Percentiles rank a stretch among this genome's conserved stretches.
phyloP scores from a whole-genome alignment of 2,329 filamentous ascomycete species.

The Scedosporium boydii region DNA sequence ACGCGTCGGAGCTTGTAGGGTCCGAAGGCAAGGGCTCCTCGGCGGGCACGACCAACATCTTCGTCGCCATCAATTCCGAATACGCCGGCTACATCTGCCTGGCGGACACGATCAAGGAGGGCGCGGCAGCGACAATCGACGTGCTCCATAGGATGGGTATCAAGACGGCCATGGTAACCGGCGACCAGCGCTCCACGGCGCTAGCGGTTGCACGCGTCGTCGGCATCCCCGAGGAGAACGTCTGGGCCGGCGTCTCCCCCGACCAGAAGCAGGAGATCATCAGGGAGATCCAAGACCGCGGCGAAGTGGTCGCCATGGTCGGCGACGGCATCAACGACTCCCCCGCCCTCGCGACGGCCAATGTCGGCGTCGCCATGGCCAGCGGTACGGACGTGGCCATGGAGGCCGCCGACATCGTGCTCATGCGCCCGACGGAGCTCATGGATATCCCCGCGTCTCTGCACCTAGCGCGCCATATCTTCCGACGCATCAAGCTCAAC shows the following conservation, averaged over 20 bases:
- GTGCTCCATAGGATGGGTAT: constrained; percentile 80
- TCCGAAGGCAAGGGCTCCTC: constrained; percentile 26
- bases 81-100: constrained; percentile 80
- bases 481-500: constrained; percentile 88
- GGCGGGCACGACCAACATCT: constrained; percentile 80
- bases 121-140: constrained; percentile 68
- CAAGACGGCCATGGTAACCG: constrained; percentile 84
- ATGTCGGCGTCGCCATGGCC: constrained; percentile 86
- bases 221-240: constrained; percentile 65
- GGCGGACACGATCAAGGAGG: constrained; percentile 84
- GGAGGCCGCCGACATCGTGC: constrained; percentile 90
- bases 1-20: constrained; percentile 44
- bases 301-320: constrained; percentile 87
- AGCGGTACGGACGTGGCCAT: constrained; percentile 95
- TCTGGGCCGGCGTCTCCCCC: constrained; percentile 81
- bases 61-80: constrained; percentile 72
- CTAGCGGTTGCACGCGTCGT: constrained; percentile 73
- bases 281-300: constrained; percentile 60
- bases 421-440: constrained; percentile 87
- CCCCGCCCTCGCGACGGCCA: constrained; percentile 82
- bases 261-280: constrained; percentile 87
- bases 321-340: constrained; percentile 98
- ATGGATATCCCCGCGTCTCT: constrained; percentile 88
- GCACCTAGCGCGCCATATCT: constrained; percentile 73
- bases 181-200: constrained; percentile 79